Conservation (phyloP, 2,329 filamentous ascomycete genomes). For the Penicillium decumbens region DNA sequence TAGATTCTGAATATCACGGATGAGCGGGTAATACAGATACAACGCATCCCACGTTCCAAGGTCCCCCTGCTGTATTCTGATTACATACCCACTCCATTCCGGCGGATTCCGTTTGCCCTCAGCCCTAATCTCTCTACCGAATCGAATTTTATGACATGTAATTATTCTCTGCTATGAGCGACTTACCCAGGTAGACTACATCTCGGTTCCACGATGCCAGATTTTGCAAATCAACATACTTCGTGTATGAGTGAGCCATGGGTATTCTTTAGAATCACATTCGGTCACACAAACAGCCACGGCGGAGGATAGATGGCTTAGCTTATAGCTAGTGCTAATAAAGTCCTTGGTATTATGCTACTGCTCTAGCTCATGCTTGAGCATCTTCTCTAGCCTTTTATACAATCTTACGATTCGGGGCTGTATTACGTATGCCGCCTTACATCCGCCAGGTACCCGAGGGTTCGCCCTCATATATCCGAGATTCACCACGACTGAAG, state of each 20-base stretch:
- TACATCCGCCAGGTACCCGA: constrained; percentile 10
- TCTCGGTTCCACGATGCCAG: background rate
- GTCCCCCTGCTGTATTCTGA: constrained; percentile 16
- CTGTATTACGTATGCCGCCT: constrained; percentile 1
- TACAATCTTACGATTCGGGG: background rate
- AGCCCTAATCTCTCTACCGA: constrained; percentile 23
- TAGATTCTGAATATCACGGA: background rate
- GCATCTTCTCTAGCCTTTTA: background rate
- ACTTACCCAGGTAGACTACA: background rate
- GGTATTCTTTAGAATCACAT: constrained; percentile 5
- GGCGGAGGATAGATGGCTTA: background rate
- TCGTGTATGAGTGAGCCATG: background rate
- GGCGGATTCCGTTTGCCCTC: constrained; percentile 26
- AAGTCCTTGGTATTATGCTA: background rate
- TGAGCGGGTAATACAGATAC: constrained; percentile 11
- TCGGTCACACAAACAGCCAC: constrained; percentile 17
- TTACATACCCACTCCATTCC: constrained; percentile 24
- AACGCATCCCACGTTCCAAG: constrained; percentile 3
- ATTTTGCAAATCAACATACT: background rate
- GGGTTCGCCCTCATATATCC: constrained; percentile 2
- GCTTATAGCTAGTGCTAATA: background rate
- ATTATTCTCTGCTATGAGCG: background rate
- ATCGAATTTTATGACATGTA: background rate
- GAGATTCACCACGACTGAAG: background rate
- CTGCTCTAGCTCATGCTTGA: background rate